Base-by-base conservation (phyloP, 495 filamentous ascomycete species). In the Staphylotrichum longicolle region DNA sequence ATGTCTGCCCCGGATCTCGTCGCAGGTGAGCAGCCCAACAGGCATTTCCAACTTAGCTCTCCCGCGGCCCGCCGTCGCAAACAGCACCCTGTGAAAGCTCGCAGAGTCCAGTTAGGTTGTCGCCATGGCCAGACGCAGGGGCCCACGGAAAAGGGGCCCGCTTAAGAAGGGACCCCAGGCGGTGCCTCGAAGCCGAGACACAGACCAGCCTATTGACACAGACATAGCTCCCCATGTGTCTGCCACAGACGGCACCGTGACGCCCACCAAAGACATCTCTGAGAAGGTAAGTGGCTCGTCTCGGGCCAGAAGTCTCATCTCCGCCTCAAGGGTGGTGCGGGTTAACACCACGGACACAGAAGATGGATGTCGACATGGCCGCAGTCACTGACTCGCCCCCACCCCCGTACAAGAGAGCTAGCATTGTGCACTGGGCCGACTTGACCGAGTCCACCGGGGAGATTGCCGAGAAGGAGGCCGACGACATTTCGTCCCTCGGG, bases 401-500 rank as follows among this genome's bases (percentile, higher is more conserved):
- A 15, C 14, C 32, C 3, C 46, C 57, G 33, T 32, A 32, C 37
- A 30, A 64, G 11, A 50, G 37, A 32, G 11, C 35, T 20, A 46
- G 34, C 27, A 30, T 54, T 9, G 35, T 39, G 39, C 30, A 46
- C 27, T 45, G 11, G 5, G 42, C 30, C 3, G 56, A 52, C 33
- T 15, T 61, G 47, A 60, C 56, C 20, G 63, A 66, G 20, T 61
- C 60, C 34, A 56, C 60, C 7, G 66, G 63, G 20, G 65, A 67
- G 30, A 30, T 64, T n/a, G 58, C 54, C 5, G 65, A 67, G 42
- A 46, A 58, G 41, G 63, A 62, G 9, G 62, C 59, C 11, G 65
- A 67, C 30, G 61, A 66, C n/a, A 10, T 64, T 32, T 46, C 61
- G 5, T 15, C 44, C 20, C 37, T 45, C 14, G 51, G 50, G 0